Evolutionary conservation across 768 basidiomycete genomes (phyloP), one percentile per base, ranked within the genome.

Genomic region (Austroboletus eburneus): DNA sequence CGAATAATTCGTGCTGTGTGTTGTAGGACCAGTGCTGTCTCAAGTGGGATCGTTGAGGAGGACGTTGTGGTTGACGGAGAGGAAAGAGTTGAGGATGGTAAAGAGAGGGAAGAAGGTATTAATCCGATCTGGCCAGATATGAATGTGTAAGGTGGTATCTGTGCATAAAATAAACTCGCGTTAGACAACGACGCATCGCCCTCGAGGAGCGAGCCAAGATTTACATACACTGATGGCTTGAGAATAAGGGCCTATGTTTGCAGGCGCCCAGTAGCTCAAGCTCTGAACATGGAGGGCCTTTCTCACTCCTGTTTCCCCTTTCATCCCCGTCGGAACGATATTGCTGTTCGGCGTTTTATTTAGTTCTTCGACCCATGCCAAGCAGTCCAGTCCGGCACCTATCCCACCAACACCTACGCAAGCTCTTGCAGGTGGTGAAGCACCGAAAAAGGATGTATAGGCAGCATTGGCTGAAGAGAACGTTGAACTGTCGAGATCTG

Each of bases 201-300:
- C n/a, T 13, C 9, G 34, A n/a, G 27, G 37, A 47, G 25, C 18
- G 35, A 1, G 22, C 5, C 5, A 37, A 20, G 35, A 52, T 41
- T 35, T 43, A 69, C 81, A 57, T 43, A 94, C 95, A 42, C 75
- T 72, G 53, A 97, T 79, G 2, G 91, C 87, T 68, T 99, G 96
- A 4, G 92, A 96, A 66, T 99, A 99, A 4, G 96, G 96, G 0
- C 96, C 96, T 45, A 99, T 98, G 63, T 98, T 99, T 9, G 96
- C 96, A 12, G 96, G 93, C 22, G 94, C 96, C 96, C 96, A 99
- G 61, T 98, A 97, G 65, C 95, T 97, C 51, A 97, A 60, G 9
- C 93, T 78, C 66, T 98, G 96, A 2, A 99, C 96, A 61, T 99
- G 96, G 37, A 98, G 72, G 0, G 90, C 85, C 45, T 79, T 79